Conservation (phyloP, 2,329 filamentous ascomycete genomes). For the Cladorrhinum sp. region DNA sequence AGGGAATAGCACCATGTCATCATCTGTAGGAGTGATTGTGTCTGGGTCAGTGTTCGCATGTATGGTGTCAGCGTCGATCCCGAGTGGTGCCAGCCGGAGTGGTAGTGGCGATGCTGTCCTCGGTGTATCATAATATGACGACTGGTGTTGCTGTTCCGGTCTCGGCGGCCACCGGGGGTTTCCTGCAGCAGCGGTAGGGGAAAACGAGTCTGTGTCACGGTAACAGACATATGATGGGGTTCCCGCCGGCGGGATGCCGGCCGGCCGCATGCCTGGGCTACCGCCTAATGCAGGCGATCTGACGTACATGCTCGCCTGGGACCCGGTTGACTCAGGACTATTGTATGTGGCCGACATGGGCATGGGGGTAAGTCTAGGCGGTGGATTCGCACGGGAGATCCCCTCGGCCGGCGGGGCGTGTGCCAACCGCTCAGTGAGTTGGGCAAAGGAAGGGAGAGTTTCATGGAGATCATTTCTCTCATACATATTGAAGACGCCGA, state of each 20-base stretch:
- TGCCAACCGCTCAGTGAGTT: not conserved
- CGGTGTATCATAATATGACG: not conserved
- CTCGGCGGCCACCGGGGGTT: not conserved
- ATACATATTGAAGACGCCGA: not conserved
- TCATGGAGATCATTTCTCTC: not conserved
- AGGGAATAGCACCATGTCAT: not conserved
- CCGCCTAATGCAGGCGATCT: not conserved
- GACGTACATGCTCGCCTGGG: not conserved
- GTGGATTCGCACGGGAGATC: not conserved
- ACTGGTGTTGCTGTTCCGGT: not conserved
- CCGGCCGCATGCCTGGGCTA: not conserved
- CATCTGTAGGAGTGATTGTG: not conserved
- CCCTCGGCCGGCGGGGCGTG: not conserved
- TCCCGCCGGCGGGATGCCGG: not conserved
- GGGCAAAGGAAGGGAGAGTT: not conserved
- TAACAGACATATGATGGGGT: not conserved
- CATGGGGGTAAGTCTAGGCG: not conserved
- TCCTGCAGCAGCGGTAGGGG: not conserved
- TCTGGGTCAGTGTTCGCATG: not conserved
- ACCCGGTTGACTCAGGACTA: not conserved
- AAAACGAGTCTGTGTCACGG: not conserved
- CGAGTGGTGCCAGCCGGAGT: not conserved
- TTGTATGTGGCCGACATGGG: not conserved
- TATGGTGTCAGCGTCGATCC: not conserved
- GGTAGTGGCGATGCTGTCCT: not conserved